phyloP scores from a whole-genome alignment of 305 asterid genomes.

The Ilex paraguariensis region DNA sequence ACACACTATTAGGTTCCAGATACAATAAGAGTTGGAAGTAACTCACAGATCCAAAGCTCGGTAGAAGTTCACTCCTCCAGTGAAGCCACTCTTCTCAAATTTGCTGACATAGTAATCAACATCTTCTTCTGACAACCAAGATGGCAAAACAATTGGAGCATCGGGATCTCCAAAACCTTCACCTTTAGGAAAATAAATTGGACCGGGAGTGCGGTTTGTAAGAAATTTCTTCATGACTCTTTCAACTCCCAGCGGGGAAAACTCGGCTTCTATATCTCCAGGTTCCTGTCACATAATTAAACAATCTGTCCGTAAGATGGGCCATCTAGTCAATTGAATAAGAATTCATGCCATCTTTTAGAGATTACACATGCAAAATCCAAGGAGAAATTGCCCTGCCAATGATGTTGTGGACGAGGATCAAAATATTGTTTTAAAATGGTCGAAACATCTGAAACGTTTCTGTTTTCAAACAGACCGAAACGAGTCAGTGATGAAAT shows the following conservation, averaged over 20 bases:
- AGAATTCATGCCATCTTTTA: too few species aligned
- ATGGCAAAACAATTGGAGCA: slow-evolving; percentile 1
- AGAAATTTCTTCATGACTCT: slow-evolving; percentile 12
- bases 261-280: slow-evolving; percentile 19
- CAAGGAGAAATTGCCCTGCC: too few species aligned
- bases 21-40: neutral
- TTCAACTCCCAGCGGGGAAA: slow-evolving; percentile 7
- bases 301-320: too few species aligned
- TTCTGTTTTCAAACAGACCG: too few species aligned
- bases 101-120: slow-evolving; percentile 14
- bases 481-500: too few species aligned
- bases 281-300: slow-evolving; percentile 13
- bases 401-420: too few species aligned
- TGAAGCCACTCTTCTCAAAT: slow-evolving; percentile 19
- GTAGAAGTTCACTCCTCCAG: slow-evolving; percentile 21
- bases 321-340: too few species aligned
- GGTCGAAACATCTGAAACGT: too few species aligned
- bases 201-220: neutral
- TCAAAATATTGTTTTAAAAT: too few species aligned
- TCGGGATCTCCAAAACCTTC: neutral
- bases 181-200: slow-evolving; percentile 11
- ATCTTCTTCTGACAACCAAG: slow-evolving; percentile 17
- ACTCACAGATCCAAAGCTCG: slow-evolving; percentile 20
- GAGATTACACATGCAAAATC: too few species aligned
- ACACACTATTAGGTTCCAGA: too few species aligned